Percentiles rank a stretch among this genome's conserved stretches.
Conservation (phyloP, 306 rosid species). For the Mimosa bimucronata region DNA sequence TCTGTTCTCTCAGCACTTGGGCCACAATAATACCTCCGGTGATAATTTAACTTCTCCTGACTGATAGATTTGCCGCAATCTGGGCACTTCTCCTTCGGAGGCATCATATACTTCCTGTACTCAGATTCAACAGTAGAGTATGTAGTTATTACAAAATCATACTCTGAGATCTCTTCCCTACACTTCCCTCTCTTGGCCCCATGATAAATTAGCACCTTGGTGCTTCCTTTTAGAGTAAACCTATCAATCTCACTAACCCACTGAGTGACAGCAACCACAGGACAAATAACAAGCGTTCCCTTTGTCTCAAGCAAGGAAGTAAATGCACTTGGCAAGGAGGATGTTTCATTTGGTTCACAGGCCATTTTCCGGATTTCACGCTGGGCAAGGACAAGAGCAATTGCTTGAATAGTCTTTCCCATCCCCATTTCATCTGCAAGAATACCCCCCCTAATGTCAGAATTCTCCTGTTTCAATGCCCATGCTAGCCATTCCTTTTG, state of each 20-base stretch:
- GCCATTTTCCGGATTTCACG: conserved; percentile 43
- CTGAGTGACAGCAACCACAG: conserved; percentile 88
- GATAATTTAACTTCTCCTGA: conserved; percentile 42
- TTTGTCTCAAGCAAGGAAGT: conserved; percentile 46
- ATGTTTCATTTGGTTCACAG: conserved; percentile 45
- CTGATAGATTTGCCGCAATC: conserved; percentile 57
- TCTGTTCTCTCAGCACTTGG: conserved; percentile 68
- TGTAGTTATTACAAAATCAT: conserved; percentile 87
- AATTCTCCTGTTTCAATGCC: conserved; percentile 83
- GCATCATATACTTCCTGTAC: conserved; percentile 81
- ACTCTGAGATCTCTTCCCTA: conserved; percentile 50
- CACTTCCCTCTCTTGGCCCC: conserved; percentile 74
- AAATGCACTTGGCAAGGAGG: conserved; percentile 54
- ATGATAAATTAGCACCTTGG: conserved; percentile 80
- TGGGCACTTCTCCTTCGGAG: conserved; percentile 73
- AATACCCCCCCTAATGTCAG: conserved; percentile 74
- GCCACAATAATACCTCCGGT: conserved; percentile 75
- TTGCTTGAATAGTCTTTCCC: conserved; percentile 98
- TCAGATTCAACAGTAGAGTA: conserved; percentile 83
- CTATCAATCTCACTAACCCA: conserved; percentile 83
- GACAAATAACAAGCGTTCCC: conserved; percentile 89
- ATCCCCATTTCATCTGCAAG: conserved; percentile 99
- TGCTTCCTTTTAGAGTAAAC: conserved; percentile 77
- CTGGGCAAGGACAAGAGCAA: conserved; percentile 88
- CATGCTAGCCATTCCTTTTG: conserved; percentile 95